A percentile compares a stretch with the other conserved stretches of the same genome.
Conservation (phyloP, 2,329 filamentous ascomycete genomes). For the Ramichloridium luteum region DNA sequence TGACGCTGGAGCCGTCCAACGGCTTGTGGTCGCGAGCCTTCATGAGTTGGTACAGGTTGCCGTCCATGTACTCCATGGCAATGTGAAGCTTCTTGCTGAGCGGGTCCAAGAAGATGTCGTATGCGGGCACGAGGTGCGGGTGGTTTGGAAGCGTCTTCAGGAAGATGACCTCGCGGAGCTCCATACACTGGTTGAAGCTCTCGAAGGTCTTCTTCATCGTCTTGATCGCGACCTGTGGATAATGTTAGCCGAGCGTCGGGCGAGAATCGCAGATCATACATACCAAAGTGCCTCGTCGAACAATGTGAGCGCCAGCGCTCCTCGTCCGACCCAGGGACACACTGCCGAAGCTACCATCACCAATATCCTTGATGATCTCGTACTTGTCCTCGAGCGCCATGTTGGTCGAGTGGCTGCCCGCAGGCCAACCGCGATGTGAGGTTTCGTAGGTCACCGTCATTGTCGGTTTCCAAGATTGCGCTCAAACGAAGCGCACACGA, state of each 20-base stretch:
- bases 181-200: conserved; percentile 76
- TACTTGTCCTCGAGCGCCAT: conserved; percentile 77
- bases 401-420: conserved; percentile 35
- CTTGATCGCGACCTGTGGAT: conserved; percentile 80
- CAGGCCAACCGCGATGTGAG: conserved; percentile 50
- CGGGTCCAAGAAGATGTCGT: conserved; percentile 96
- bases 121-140: conserved; percentile 84
- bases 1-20: conserved; percentile 80
- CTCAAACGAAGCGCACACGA: conserved; percentile 13
- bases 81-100: conserved; percentile 95
- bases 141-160: conserved; percentile 78
- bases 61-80: conserved; percentile 99
- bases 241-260: conserved; percentile 6
- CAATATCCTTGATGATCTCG: conserved; percentile 94
- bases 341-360: conserved; percentile 96
- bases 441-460: conserved; percentile 68
- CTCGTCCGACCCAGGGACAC: conserved; percentile 85
- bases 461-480: conserved; percentile 23
- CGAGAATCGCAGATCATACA: conserved; percentile 33
- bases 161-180: conserved; percentile 94
- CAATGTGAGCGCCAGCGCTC: conserved; percentile 76
- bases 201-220: conserved; percentile 99
- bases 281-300: conserved; percentile 85
- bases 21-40: conserved; percentile 93
- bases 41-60: conserved; percentile 97